Conservation (phyloP, 345 rosid species). For the Eucalyptus coolabah region DNA sequence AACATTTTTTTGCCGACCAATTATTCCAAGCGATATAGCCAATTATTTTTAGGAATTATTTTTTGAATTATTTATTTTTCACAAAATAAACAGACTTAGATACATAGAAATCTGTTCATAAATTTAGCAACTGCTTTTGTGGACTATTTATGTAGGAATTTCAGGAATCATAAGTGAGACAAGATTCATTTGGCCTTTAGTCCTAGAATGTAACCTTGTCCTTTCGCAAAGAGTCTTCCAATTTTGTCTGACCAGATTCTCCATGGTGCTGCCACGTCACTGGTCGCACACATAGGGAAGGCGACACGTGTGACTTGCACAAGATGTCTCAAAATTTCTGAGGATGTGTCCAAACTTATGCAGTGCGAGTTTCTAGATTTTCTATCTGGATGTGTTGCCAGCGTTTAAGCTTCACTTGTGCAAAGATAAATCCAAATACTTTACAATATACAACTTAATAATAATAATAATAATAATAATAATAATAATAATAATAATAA, state of each 20-base stretch:
- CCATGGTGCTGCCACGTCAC: background rate
- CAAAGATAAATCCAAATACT: background rate
- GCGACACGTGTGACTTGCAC: background rate
- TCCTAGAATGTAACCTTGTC: background rate
- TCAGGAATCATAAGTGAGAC: background rate
- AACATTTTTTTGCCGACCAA: rapidly evolving
- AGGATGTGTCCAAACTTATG: background rate
- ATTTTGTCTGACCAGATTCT: background rate
- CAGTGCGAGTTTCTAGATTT: background rate
- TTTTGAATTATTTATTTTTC: background rate
- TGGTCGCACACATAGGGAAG: background rate
- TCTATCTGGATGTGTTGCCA: background rate
- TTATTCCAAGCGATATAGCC: too few species aligned
- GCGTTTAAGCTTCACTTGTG: background rate
- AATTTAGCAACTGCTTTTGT: background rate
- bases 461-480: too few species aligned
- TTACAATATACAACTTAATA: background rate
- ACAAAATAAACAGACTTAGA: background rate
- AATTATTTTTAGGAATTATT: background rate
- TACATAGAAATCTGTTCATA: background rate
- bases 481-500: too few species aligned
- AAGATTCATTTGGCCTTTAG: background rate
- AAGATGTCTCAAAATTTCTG: background rate
- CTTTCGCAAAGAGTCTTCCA: background rate
- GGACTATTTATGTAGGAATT: background rate